Conservation (phyloP, 495 filamentous ascomycete genomes). For the Talaromyces liani region DNA sequence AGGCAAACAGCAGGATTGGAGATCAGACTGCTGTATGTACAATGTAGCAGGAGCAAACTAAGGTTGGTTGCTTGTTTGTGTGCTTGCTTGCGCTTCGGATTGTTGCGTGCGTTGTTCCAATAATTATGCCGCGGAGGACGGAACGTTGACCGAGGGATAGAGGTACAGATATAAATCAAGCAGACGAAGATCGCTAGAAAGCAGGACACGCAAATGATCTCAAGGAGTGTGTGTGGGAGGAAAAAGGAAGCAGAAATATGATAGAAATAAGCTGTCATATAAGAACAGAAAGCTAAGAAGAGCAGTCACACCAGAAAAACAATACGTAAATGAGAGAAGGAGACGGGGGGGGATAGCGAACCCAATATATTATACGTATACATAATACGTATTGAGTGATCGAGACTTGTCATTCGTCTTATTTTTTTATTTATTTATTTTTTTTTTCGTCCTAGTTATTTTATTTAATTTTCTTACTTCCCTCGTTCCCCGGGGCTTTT, state of each 20-base stretch:
- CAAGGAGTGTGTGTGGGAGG: neutral
- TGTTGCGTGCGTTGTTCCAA: neutral
- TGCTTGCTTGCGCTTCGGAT: neutral
- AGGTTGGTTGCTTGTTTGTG: neutral
- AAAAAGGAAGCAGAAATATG: neutral
- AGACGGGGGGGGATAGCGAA: neutral
- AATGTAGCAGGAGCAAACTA: neutral
- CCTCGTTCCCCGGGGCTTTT: slow-evolving; percentile 2
- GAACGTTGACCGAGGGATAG: neutral
- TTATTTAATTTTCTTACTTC: neutral
- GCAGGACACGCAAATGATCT: neutral
- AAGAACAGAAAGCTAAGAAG: neutral
- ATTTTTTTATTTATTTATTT: slow-evolving; percentile 3
- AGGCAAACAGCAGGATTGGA: slow-evolving; percentile 5
- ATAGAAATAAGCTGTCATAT: neutral
- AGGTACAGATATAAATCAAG: neutral
- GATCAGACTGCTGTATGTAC: slow-evolving; percentile 1
- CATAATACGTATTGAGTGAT: neutral
- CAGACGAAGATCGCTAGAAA: neutral
- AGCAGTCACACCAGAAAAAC: neutral
- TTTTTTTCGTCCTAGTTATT: neutral
- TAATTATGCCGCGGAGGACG: neutral
- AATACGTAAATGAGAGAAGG: neutral
- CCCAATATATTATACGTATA: neutral
- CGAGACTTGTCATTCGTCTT: slow-evolving; percentile 1